Percentiles rank a stretch among this genome's conserved stretches.
phyloP scores from a whole-genome alignment of 169 alveolate genomes.

The Eimeria falciformis region DNA sequence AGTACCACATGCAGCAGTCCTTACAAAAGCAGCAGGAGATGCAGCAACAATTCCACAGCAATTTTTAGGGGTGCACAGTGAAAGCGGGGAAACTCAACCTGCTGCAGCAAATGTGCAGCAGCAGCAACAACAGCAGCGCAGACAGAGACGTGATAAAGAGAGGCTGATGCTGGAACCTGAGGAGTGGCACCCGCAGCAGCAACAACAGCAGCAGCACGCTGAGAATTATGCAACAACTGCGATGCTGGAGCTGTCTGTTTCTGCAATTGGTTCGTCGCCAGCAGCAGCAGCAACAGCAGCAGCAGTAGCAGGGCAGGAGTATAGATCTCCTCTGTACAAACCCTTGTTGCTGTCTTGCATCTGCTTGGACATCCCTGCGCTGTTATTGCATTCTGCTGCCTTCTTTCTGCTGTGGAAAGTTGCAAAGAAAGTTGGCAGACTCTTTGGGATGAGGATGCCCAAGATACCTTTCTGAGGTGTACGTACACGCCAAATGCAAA shows the following conservation, averaged over 20 bases:
- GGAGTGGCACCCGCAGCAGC: not conserved
- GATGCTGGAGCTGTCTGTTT: not conserved
- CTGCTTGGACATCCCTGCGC: not conserved
- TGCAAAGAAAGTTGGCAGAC: conserved; percentile 13
- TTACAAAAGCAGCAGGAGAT: not conserved
- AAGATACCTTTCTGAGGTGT: conserved; percentile 50
- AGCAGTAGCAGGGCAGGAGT: not conserved
- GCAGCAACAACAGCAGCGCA: not conserved
- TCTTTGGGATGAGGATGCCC: conserved; percentile 43
- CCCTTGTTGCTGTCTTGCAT: not conserved
- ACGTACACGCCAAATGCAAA: no score
- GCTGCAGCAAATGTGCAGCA: not conserved
- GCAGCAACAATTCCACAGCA: not conserved
- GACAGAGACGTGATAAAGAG: not conserved
- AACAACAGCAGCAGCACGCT: not conserved
- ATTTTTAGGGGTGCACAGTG: not conserved
- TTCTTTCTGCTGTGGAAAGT: conserved; percentile 5
- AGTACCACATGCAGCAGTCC: not conserved
- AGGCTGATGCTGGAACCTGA: not conserved
- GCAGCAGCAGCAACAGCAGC: not conserved
- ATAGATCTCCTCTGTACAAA: not conserved
- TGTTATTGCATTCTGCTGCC: not conserved
- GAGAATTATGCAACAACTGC: not conserved
- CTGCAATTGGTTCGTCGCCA: not conserved
- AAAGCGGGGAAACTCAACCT: no score